Base-by-base conservation (phyloP, 345 rosid species). In the Rhizophora mangle region DNA sequence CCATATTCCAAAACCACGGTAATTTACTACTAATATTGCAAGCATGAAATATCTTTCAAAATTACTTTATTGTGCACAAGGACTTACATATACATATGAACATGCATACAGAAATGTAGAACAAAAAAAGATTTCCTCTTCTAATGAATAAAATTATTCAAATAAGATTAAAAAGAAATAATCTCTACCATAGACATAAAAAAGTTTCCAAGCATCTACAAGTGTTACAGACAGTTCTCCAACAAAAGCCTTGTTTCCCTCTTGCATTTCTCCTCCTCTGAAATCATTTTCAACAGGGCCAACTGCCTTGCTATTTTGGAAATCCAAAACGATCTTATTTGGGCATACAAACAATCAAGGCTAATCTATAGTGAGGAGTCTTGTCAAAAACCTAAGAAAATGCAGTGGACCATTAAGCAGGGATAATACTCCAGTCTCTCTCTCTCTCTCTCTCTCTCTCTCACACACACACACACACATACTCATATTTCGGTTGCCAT, bases 291-390 rank as follows among this genome's bases (percentile, higher is more conserved):
- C 67, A 56, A 90, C 76, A 57, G 96, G 98, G 24, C 98, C 98
- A 76, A 95, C 99, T 54, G 98, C 93, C 79, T 82, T 86, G 66
- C 96, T 98, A 72, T 90, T 90, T 60, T 89, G 91, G 73, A 92
- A 95, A 85, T 95, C 99, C 84, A 95, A 82, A 70, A 95, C 97
- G 72, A 95, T 95, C 87, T 90, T 92, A 84, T 92, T 92, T 69
- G 99, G 99, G 29, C 97, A 93, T 65, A 92, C 98, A 84, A 95
- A 95, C 73, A 92, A 70, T 68, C 79, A 84, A 65, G 99, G 99
- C 89, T 90, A 77, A 83, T 95, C 98, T 82, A 78, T 96, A 39
- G 98, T 95, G 56, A 31, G 34, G 5, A 31, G 34, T 5, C 4
- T 31, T 31, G 34, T 31, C 34, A 31, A 31, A 83, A 95, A 92